Conservation (phyloP, 768 basidiomycete genomes). For the Lactarius tabidus region DNA sequence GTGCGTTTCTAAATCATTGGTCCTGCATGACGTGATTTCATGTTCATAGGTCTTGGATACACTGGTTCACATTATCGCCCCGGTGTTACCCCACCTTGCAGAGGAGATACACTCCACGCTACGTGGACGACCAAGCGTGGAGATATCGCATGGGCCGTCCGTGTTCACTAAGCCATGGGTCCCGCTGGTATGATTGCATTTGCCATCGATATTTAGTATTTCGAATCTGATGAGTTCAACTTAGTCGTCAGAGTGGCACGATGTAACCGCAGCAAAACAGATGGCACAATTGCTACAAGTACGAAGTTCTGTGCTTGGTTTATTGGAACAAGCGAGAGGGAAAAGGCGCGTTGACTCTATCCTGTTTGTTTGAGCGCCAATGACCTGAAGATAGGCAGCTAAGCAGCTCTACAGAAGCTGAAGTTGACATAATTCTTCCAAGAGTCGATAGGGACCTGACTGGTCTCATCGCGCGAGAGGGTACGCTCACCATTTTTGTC, state of each 20-base stretch:
- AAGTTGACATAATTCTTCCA: conserved; percentile 59
- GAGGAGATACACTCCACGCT: conserved; percentile 71
- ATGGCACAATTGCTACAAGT: conserved; percentile 62
- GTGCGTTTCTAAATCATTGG: conserved; percentile 46
- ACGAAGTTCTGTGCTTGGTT: conserved; percentile 54
- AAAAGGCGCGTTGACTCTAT: conserved; percentile 54
- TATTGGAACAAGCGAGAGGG: conserved; percentile 73
- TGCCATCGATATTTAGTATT: background rate
- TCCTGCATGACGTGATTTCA: background rate
- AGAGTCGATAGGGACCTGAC: conserved; percentile 29
- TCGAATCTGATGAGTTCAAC: background rate
- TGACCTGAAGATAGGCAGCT: conserved; percentile 46
- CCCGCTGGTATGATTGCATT: conserved; percentile 50
- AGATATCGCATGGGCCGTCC: conserved; percentile 40
- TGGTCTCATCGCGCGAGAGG: conserved; percentile 43
- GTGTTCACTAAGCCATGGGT: conserved; percentile 72
- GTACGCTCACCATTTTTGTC: conserved; percentile 23
- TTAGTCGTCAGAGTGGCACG: conserved; percentile 60
- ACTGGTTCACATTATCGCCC: conserved; percentile 70
- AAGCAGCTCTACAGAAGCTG: conserved; percentile 72
- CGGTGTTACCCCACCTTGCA: conserved; percentile 84
- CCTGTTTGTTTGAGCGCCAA: background rate
- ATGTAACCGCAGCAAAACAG: conserved; percentile 50
- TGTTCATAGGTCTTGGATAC: conserved; percentile 54
- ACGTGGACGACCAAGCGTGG: conserved; percentile 9